Base-by-base conservation (phyloP, 2,329 filamentous ascomycete species). In the Sclerotinia sclerotiorum region DNA sequence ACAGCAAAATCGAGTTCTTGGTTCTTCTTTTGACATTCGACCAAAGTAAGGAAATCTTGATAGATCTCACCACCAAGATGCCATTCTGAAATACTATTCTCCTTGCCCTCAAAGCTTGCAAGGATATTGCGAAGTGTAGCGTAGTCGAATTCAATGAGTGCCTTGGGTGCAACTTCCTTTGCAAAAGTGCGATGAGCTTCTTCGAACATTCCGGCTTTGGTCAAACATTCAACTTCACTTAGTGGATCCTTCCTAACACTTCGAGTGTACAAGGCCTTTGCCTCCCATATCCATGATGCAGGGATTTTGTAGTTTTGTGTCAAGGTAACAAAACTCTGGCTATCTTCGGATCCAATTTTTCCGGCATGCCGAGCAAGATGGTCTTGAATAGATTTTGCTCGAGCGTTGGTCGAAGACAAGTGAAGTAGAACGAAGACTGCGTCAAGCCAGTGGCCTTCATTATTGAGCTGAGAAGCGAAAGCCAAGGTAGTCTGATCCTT, bases 121-220 rank as follows among this genome's bases (percentile, higher is more conserved):
- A 98, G 84, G 51, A 97, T 82, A 44, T 84, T 82, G 52, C 87
- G 85, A 1, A 98, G 82, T 2, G 84, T 84, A 27, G 85, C 84
- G 75, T 92, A 94, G 77, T 97, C 90, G 55, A 90, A 88, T 76
- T 92, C 90, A 70, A 99, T 90, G 71, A 99, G 86, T 15, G 92
- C 88, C 39, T 85, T 84, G 0, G 95, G 95, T 0, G 92, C 95
- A 42, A 98, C 93, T 72, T 90, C 85, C 71, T 87, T 87, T 70
- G 90, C 87, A 66, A 99, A 89, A 0, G 94, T 92, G 39, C 88
- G 86, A 79, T 98, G 95, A 0, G 95, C 95, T 77, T 95, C 92
- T 42, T 87, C 84, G 79, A 88, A 91, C 54, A 91, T 88, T 51
- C 86, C 85, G 2, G 93, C 94, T 61, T 88, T 87, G 69, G 98